Base-by-base conservation (phyloP, 108 stramenopile genomes). In the Cyclotella sp. region DNA sequence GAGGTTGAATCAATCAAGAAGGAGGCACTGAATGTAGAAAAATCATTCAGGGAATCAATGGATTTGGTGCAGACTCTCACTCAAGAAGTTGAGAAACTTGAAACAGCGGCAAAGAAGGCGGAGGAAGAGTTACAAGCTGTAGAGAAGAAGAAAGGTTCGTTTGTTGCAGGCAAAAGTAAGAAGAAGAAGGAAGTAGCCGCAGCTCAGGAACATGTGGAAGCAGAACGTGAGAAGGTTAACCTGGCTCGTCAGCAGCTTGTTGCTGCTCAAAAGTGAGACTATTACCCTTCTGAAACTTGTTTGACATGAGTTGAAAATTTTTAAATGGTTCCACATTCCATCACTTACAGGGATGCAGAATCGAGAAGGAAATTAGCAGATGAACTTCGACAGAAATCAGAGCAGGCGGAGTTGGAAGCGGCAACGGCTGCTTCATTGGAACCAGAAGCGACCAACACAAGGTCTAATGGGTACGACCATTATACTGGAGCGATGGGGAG, bases 321-420 rank as follows among this genome's bases (percentile, higher is more conserved):
- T 34, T 5, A 2, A 34, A 5, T 6, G 34, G 4, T 34, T 2
- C 34, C 6, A 34, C 6, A 34, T 34, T 34, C 34, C 6, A 34
- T 34, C 34, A 34, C 34, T 5, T 46, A 14, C 43, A 64, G 63
- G 1, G 45, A 90, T 39, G 89, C 91, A 3, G 75, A 69, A 21
- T 67, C 83, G 16, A 88, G 86, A 9, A 85, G 72, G 68, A 65
- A 64, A 12, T 82, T 92, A 63, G 85, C 87, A 11, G 91, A 95
- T 9, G 71, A 81, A 68, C 73, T 92, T 62, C 77, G 83, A 34
- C 77, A 87, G 44, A 74, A 86, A 42, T 88, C 75, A n/a, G 94
- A 95, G 73, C 68, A 92, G 68, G 88, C 89, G 11, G 94, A 95
- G 73, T 70, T 95, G 16, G 83, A 89, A 30, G 86, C 82, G 29